A percentile compares a stretch with the other conserved stretches of the same genome.
These are phyloP conservation scores for Dactylis glomerata DNA, from an alignment of 176 grass and related monocot species.

Conservation along the genomic window DNA sequence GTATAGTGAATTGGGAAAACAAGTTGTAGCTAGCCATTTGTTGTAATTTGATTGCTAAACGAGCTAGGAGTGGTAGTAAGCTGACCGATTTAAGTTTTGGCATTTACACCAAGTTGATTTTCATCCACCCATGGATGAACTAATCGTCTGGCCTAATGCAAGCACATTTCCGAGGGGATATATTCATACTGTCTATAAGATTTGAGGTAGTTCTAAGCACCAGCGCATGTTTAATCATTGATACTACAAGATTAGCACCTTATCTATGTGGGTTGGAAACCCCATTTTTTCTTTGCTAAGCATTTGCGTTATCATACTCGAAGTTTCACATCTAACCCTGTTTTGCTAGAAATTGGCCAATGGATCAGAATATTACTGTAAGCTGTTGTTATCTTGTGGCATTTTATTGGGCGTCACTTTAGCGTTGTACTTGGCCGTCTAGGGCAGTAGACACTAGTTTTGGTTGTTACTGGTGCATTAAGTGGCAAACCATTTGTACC, in stretches of 20 bases:
- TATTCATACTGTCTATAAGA: neutral
- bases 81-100: neutral
- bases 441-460: neutral
- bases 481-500: neutral
- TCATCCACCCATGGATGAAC: neutral
- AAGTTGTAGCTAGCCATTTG: neutral
- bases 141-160: neutral
- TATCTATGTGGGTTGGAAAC: neutral
- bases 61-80: neutral
- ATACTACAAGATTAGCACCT: neutral
- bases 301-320: neutral
- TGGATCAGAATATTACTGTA: neutral
- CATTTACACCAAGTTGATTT: neutral
- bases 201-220: neutral
- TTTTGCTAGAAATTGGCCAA: neutral
- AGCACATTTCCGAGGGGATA: neutral
- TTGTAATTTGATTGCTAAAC: neutral
- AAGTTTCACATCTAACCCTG: neutral
- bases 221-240: neutral
- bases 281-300: neutral
- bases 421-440: neutral
- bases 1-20: neutral
- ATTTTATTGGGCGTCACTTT: neutral
- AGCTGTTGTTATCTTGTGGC: neutral
- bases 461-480: neutral